Conservation (phyloP, 1,139 yeast species). For the Pichia cactophila region DNA sequence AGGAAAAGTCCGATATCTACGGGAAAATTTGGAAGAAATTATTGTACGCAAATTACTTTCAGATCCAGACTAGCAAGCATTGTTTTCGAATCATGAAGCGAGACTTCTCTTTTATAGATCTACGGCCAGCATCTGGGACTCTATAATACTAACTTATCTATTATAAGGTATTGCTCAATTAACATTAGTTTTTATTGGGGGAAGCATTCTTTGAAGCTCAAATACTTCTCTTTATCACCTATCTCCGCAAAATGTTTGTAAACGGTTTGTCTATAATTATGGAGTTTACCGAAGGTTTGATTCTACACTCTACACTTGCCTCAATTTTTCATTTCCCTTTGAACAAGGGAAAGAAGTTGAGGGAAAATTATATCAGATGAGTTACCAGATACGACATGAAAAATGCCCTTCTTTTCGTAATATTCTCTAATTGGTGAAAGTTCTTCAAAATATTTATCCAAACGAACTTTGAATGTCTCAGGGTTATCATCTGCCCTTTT, state of each 20-base stretch:
- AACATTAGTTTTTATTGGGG: too few species aligned
- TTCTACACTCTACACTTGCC: too few species aligned
- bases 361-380: constrained; percentile 84
- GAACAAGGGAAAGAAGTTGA: constrained; percentile 41
- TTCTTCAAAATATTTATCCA: constrained; percentile 53
- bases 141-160: too few species aligned
- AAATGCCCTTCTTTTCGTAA: constrained; percentile 46
- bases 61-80: neutral
- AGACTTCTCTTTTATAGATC: neutral
- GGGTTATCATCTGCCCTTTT: constrained; percentile 78
- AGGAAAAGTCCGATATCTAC: neutral
- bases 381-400: constrained; percentile 58
- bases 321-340: constrained; percentile 13
- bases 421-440: constrained; percentile 59
- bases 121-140: too few species aligned
- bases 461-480: constrained; percentile 59
- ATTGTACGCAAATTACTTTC: neutral
- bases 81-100: neutral
- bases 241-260: too few species aligned
- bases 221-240: too few species aligned
- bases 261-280: too few species aligned
- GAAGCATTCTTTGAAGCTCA: too few species aligned
- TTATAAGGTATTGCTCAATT: too few species aligned
- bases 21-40: neutral
- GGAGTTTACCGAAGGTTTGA: too few species aligned